Evolutionary conservation across 805 yeast genomes (phyloP).

Genomic region (Pichia rugopelliculosa): DNA sequence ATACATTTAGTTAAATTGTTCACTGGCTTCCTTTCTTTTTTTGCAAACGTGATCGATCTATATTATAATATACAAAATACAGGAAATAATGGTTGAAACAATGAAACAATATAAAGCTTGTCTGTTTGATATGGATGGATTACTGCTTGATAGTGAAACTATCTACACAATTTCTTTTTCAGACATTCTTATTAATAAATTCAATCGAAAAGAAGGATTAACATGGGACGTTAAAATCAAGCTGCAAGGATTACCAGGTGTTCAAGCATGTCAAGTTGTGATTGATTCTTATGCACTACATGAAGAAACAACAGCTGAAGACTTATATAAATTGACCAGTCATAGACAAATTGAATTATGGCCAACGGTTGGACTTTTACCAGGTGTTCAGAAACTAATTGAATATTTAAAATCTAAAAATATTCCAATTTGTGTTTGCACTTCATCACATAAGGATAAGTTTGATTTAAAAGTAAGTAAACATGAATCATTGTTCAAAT

Average conservation of each 20-base stretch:
- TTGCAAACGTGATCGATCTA: not conserved
- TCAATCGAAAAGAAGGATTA: constrained; percentile 57
- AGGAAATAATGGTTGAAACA: not conserved
- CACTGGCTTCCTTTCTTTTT: not conserved
- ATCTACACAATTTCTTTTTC: constrained; percentile 76
- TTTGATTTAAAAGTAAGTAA: constrained; percentile 69
- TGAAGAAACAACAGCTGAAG: constrained; percentile 48
- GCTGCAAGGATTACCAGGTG: constrained; percentile 89
- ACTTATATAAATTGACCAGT: constrained; percentile 46
- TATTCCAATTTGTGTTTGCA: constrained; percentile 85
- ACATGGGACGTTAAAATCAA: constrained; percentile 88
- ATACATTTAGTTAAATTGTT: too few species aligned
- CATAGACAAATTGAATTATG: constrained; percentile 51
- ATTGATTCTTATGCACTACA: constrained; percentile 65
- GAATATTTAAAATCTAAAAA: constrained; percentile 39
- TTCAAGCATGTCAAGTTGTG: constrained; percentile 57
- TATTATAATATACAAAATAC: not conserved
- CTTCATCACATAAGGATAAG: constrained; percentile 63
- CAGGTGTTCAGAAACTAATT: constrained; percentile 77
- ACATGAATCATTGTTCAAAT: constrained; percentile 46
- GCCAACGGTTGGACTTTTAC: constrained; percentile 59
- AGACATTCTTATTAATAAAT: constrained; percentile 49
- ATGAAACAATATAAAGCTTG: constrained; percentile 21
- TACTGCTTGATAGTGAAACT: constrained; percentile 86
- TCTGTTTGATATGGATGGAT: constrained; percentile 83